Conservation (phyloP, 1,284 basidiomycete species). For the Sanguinoderma infundibulare region DNA sequence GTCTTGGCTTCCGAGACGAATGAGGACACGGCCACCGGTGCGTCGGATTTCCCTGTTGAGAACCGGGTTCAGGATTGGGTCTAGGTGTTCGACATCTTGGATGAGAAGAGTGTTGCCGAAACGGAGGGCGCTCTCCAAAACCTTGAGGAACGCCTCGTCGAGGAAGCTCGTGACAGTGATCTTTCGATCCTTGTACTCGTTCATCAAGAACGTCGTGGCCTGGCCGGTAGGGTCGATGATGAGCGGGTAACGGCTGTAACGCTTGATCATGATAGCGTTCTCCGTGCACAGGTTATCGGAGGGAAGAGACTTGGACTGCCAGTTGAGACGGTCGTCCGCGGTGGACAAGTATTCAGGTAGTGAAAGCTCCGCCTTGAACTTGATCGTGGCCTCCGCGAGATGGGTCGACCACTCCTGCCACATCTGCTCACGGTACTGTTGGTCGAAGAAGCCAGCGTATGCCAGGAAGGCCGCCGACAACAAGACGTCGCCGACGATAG, state of each 20-base stretch:
- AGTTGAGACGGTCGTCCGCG: conserved; percentile 93
- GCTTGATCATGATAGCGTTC: conserved; percentile 99
- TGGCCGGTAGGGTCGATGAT: conserved; percentile 99
- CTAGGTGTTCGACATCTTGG: conserved; percentile 97
- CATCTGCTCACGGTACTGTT: conserved; percentile 97
- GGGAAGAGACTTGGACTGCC: conserved; percentile 95
- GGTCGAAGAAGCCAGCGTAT: conserved; percentile 98
- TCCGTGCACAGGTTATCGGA: conserved; percentile 96
- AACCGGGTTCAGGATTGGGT: conserved; percentile 97
- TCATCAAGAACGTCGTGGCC: conserved; percentile 92
- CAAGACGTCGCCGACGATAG: conserved; percentile 96
- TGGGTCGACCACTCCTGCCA: conserved; percentile 96
- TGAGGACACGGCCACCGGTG: conserved; percentile 96
- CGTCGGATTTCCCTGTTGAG: conserved; percentile 96
- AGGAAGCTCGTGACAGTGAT: conserved; percentile 98
- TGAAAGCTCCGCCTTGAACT: conserved; percentile 91
- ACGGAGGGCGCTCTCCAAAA: conserved; percentile 96
- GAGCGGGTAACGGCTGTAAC: conserved; percentile 97
- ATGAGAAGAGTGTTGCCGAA: conserved; percentile 98
- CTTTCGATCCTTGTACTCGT: conserved; percentile 96
- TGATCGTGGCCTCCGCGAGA: conserved; percentile 88
- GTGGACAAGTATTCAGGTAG: conserved; percentile 97
- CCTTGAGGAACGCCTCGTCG: conserved; percentile 98
- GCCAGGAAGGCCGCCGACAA: conserved; percentile 97
- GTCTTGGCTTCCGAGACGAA: conserved; percentile 97